Evolutionary conservation across 2,329 filamentous ascomycete genomes (phyloP).

Genomic region (Botryosphaeria dothidea): DNA sequence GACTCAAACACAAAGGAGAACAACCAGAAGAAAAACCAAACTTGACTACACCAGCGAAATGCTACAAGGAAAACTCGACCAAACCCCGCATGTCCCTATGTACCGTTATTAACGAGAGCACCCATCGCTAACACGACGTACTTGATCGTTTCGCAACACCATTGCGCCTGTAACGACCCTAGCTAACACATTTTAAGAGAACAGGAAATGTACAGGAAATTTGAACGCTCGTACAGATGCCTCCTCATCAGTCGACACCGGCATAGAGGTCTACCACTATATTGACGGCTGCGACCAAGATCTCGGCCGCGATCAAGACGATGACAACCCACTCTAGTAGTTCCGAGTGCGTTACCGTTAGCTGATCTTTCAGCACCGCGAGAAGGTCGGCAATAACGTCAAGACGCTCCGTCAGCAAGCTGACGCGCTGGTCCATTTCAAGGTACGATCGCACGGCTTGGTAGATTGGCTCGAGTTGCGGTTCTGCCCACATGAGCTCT

Average conservation of each 20-base stretch:
- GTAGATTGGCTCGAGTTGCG: conserved; percentile 94
- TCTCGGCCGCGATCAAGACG: conserved; percentile 91
- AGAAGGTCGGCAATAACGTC: conserved; percentile 92
- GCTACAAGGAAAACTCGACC: background rate
- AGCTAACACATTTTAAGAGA: background rate
- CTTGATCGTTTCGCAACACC: background rate
- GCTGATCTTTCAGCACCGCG: conserved; percentile 90
- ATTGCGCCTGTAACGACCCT: conserved; percentile 5
- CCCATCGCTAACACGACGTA: conserved; percentile 3
- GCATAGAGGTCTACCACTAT: conserved; percentile 93
- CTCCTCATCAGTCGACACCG: conserved; percentile 53
- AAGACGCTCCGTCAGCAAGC: conserved; percentile 82
- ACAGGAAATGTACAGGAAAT: conserved; percentile 12
- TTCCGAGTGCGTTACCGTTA: conserved; percentile 72
- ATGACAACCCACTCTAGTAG: conserved; percentile 69
- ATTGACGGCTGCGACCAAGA: conserved; percentile 88
- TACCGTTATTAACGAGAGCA: background rate
- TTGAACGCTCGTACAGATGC: background rate
- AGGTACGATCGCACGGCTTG: conserved; percentile 92
- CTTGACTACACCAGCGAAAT: background rate
- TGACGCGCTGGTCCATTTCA: conserved; percentile 96
- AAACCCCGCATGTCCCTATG: background rate
- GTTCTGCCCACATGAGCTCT: conserved; percentile 98
- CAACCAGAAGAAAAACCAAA: background rate
- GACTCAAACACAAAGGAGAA: background rate